Evolutionary conservation across 2,329 filamentous ascomycete species (phyloP).

Genomic region (Fusarium tricinctum): DNA sequence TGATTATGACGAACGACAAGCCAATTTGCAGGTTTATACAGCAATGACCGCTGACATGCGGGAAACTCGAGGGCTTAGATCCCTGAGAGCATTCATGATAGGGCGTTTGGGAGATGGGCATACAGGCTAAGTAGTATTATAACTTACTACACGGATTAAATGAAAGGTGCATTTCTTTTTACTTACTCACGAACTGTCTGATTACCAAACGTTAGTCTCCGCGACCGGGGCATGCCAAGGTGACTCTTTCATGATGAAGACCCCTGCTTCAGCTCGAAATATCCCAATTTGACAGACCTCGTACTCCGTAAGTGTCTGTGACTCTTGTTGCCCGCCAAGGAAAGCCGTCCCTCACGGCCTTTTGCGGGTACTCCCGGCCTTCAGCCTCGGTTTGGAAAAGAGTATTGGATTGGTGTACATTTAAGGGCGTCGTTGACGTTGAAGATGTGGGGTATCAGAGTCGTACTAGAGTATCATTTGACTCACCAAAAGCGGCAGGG

Average conservation of each 20-base stretch:
- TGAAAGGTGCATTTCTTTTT: conserved; percentile 7
- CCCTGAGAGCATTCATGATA: conserved; percentile 36
- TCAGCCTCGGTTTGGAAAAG: not conserved
- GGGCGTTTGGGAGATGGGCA: conserved; percentile 40
- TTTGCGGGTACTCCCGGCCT: conserved; percentile 35
- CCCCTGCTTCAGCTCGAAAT: not conserved
- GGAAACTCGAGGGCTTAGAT: conserved; percentile 12
- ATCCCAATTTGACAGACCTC: not conserved
- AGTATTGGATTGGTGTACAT: not conserved
- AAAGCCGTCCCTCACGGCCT: conserved; percentile 10
- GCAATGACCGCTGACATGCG: conserved; percentile 20
- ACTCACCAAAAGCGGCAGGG: conserved; percentile 25
- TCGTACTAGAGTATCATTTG: conserved; percentile 25
- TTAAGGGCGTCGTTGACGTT: conserved; percentile 47
- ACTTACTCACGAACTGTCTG: not conserved
- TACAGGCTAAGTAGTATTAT: conserved; percentile 17
- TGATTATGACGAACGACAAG: conserved; percentile 29
- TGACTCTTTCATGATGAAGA: conserved; percentile 20
- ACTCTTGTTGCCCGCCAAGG: conserved; percentile 16
- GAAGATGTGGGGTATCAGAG: conserved; percentile 39
- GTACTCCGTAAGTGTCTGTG: not conserved
- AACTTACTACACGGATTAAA: conserved; percentile 19
- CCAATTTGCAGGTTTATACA: conserved; percentile 12
- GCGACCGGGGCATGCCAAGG: not conserved
- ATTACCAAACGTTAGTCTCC: not conserved